Evolutionary conservation across 2,329 filamentous ascomycete genomes (phyloP).

Genomic region (Alternaria incomplexa): DNA sequence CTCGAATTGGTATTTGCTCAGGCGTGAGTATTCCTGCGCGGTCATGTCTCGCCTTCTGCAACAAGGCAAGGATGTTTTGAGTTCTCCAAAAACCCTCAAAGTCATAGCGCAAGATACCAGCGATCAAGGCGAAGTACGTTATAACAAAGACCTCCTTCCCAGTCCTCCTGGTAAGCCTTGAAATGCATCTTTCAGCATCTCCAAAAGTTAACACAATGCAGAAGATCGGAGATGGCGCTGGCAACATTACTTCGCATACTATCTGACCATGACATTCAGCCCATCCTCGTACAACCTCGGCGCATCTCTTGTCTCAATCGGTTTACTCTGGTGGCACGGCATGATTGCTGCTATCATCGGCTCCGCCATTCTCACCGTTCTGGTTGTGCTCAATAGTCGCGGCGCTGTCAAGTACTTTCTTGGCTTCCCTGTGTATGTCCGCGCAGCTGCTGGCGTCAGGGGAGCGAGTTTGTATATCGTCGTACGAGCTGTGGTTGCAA

Average conservation of each 20-base stretch:
- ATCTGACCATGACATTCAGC: constrained; percentile 24
- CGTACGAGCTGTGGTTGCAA: constrained; percentile 23
- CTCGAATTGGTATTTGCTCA: neutral
- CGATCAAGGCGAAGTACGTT: constrained; percentile 14
- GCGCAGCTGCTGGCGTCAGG: constrained; percentile 23
- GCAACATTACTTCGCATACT: constrained; percentile 31
- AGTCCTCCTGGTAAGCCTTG: constrained; percentile 17
- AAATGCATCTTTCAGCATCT: neutral
- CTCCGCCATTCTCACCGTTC: constrained; percentile 19
- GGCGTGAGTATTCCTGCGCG: neutral
- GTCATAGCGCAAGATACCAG: constrained; percentile 7
- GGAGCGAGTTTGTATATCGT: constrained; percentile 28
- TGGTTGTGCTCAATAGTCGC: constrained; percentile 26
- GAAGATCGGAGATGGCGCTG: constrained; percentile 26
- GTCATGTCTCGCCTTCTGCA: constrained; percentile 18
- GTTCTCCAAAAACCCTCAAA: constrained; percentile 39
- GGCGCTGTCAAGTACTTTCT: constrained; percentile 28
- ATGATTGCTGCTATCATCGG: constrained; percentile 26
- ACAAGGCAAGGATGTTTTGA: constrained; percentile 17
- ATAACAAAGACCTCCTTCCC: constrained; percentile 27
- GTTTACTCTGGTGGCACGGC: constrained; percentile 27
- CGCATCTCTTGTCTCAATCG: constrained; percentile 25
- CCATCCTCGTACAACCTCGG: constrained; percentile 27
- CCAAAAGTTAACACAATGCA: neutral
- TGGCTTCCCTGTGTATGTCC: constrained; percentile 26